A percentile compares a stretch with the other conserved stretches of the same genome.
Conservation (phyloP, 139 green algal genomes). For the Closterium sp. region DNA sequence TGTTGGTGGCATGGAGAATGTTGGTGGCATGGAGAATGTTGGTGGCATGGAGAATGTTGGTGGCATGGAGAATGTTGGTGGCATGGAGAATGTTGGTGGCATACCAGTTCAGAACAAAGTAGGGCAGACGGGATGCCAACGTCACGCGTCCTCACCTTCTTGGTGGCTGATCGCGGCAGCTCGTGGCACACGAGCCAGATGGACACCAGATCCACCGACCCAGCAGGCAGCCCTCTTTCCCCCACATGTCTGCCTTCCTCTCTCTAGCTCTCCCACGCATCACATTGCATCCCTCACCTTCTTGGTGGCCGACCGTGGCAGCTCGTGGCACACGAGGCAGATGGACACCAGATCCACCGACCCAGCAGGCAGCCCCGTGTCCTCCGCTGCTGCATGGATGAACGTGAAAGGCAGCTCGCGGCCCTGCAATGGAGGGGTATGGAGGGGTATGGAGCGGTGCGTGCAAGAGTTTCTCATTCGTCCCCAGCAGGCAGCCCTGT, state of each 20-base stretch:
- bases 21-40: no score
- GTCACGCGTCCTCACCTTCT: constrained; percentile 37
- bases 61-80: no score
- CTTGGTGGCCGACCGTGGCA: constrained; percentile 40
- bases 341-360: constrained; percentile 50
- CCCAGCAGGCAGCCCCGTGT: constrained; percentile 25
- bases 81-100: no score
- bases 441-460: not conserved
- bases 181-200: constrained; percentile 51
- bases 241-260: not conserved
- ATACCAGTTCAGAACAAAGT: no score
- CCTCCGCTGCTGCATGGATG: constrained; percentile 47
- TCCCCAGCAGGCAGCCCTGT: constrained; percentile 27
- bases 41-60: no score
- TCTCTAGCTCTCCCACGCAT: not conserved
- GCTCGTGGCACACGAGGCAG: constrained; percentile 54
- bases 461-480: no score
- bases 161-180: constrained; percentile 36
- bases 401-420: constrained; percentile 32
- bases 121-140: no score
- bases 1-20: no score
- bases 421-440: not conserved
- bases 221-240: constrained; percentile 18
- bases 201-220: constrained; percentile 45
- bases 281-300: constrained; percentile 19